Evolutionary conservation across 306 rosid genomes (phyloP).

Genomic region (Sechiopsis laciniata): DNA sequence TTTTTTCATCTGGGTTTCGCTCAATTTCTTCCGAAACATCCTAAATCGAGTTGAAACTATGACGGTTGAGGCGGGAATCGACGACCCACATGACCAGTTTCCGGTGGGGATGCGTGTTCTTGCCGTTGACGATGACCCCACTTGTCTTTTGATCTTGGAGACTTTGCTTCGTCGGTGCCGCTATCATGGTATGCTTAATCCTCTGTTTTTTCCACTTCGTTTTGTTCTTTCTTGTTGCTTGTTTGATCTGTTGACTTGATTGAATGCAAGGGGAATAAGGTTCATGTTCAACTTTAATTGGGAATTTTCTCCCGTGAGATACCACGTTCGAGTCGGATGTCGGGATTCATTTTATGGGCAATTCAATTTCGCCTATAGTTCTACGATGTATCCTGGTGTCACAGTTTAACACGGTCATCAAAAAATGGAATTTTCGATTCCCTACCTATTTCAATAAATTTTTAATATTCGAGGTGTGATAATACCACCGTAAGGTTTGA

Average conservation of each 20-base stretch:
- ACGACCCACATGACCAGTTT: conserved; percentile 54
- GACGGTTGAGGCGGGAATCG: conserved; percentile 38
- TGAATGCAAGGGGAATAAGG: conserved; percentile 19
- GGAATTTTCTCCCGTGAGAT: too few species aligned
- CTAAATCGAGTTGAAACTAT: conserved; percentile 15
- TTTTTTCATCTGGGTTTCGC: conserved; percentile 12
- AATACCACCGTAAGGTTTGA: too few species aligned
- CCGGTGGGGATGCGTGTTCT: conserved; percentile 98
- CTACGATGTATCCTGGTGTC: too few species aligned
- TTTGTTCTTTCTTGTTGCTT: not conserved
- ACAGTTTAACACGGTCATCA: too few species aligned
- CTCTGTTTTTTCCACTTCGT: not conserved
- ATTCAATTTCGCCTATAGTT: too few species aligned
- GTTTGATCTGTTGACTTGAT: conserved; percentile 3
- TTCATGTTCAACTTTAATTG: not conserved
- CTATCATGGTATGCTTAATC: conserved; percentile 63
- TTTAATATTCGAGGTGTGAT: too few species aligned
- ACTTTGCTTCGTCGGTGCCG: conserved; percentile 74
- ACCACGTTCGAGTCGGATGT: too few species aligned
- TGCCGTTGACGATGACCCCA: conserved; percentile 89
- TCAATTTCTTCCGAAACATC: not conserved
- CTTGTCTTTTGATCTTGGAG: conserved; percentile 69
- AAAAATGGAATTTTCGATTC: not conserved
- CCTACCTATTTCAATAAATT: not conserved
- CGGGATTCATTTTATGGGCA: too few species aligned